Percentiles rank a stretch among this genome's conserved stretches.
Conservation (phyloP, 2,329 filamentous ascomycete genomes). For the Metarhizium anisopliae region DNA sequence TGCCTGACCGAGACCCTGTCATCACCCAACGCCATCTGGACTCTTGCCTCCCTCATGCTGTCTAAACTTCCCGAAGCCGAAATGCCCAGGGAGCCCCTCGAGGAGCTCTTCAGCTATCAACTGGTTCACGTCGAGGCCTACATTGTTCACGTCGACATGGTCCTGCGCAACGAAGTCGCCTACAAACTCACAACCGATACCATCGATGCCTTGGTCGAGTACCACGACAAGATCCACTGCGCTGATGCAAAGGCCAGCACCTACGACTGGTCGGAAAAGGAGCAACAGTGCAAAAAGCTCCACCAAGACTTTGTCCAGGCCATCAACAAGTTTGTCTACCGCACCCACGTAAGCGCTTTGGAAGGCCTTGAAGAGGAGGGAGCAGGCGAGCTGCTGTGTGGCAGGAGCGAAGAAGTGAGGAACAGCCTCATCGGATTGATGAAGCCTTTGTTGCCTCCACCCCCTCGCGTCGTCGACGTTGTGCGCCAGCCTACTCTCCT, state of each 20-base stretch:
- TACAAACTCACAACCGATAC: constrained; percentile 95
- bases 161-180: constrained; percentile 91
- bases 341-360: constrained; percentile 77
- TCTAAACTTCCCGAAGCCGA: constrained; percentile 82
- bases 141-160: constrained; percentile 98
- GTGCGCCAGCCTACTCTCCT: constrained; percentile 79
- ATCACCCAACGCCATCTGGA: constrained; percentile 87
- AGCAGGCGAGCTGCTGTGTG: constrained; percentile 82
- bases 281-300: constrained; percentile 90
- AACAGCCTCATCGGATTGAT: constrained; percentile 74
- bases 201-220: constrained; percentile 87
- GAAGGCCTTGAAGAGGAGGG: constrained; percentile 97
- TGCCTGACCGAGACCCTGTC: constrained; percentile 94
- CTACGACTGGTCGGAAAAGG: constrained; percentile 95
- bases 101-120: constrained; percentile 88
- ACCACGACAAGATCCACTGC: constrained; percentile 93
- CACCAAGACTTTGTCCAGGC: constrained; percentile 95
- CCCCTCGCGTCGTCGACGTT: constrained; percentile 81
- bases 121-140: constrained; percentile 92
- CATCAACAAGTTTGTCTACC: constrained; percentile 94
- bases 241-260: constrained; percentile 82
- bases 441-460: constrained; percentile 76
- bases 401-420: constrained; percentile 91
- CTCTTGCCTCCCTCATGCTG: constrained; percentile 83
- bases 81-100: constrained; percentile 72